Conservation (phyloP, 495 filamentous ascomycete species). For the Aspergillus sparsus region DNA sequence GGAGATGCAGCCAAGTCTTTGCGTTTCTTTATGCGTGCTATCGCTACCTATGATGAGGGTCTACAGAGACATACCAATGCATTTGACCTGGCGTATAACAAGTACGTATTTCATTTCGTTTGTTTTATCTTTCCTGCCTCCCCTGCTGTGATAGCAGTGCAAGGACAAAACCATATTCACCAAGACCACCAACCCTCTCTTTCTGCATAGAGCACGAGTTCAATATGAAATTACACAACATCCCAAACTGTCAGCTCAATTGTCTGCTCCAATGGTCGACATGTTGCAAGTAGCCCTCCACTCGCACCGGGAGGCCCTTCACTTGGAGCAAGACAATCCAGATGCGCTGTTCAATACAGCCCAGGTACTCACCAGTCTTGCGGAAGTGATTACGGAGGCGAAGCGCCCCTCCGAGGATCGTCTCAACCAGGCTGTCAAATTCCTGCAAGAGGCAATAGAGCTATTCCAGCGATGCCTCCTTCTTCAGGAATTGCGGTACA, state of each 20-base stretch:
- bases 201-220: slow-evolving; percentile 53
- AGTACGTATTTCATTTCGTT: slow-evolving; percentile 43
- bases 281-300: slow-evolving; percentile 58
- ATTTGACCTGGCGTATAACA: slow-evolving; percentile 76
- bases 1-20: slow-evolving; percentile 69
- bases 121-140: neutral
- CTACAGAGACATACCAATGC: slow-evolving; percentile 55
- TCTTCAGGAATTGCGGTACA: slow-evolving; percentile 57
- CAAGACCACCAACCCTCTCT: slow-evolving; percentile 1
- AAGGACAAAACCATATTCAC: neutral
- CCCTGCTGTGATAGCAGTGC: neutral
- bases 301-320: slow-evolving; percentile 61
- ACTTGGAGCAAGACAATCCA: slow-evolving; percentile 59
- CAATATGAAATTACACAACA: slow-evolving; percentile 67
- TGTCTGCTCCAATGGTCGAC: slow-evolving; percentile 52
- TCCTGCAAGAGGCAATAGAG: slow-evolving; percentile 62
- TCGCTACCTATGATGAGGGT: slow-evolving; percentile 63
- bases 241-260: slow-evolving; percentile 53
- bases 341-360: slow-evolving; percentile 70
- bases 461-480: slow-evolving; percentile 63
- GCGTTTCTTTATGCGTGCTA: slow-evolving; percentile 67
- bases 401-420: slow-evolving; percentile 44
- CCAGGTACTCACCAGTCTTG: slow-evolving; percentile 66
- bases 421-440: slow-evolving; percentile 41
- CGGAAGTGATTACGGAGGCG: slow-evolving; percentile 56